These are phyloP conservation scores for Coemansia sp. DNA, from an alignment of 192 early-diverging fungal genomes.

Conservation along the genomic window DNA sequence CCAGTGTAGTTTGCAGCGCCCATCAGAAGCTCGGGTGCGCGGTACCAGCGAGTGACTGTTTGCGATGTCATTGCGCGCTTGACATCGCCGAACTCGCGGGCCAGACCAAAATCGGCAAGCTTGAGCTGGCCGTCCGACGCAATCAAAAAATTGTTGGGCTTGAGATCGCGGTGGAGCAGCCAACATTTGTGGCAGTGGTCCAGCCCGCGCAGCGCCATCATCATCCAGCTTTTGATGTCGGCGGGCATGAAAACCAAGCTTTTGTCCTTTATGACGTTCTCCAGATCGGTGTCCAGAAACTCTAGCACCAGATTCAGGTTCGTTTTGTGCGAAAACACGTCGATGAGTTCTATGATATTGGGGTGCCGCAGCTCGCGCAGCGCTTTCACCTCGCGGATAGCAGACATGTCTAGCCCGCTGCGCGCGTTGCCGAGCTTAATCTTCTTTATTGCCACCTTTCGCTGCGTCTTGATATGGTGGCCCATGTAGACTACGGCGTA, in stretches of 20 bases:
- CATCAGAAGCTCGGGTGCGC: constrained; percentile 91
- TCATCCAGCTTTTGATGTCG: constrained; percentile 97
- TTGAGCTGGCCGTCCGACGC: constrained; percentile 87
- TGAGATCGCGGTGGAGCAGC: constrained; percentile 90
- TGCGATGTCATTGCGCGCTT: constrained; percentile 83
- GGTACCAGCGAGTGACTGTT: constrained; percentile 96
- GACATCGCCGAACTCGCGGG: constrained; percentile 90
- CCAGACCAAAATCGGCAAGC: constrained; percentile 97
- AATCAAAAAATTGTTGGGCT: constrained; percentile 83
- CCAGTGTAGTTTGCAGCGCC: constrained; percentile 85
- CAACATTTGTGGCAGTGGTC: constrained; percentile 89
- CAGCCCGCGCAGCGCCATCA: constrained; percentile 92
- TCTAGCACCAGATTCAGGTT: constrained; percentile 94
- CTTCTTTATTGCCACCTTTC: constrained; percentile 93
- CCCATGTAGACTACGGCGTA: constrained; percentile 93
- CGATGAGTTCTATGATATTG: constrained; percentile 92
- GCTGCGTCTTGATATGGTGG: constrained; percentile 59
- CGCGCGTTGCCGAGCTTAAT: constrained; percentile 91
- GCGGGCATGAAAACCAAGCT: constrained; percentile 81
- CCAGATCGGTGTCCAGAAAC: constrained; percentile 91
- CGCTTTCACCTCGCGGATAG: constrained; percentile 91
- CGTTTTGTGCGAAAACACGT: constrained; percentile 88
- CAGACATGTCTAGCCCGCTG: constrained; percentile 93
- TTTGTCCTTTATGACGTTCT: constrained; percentile 95
- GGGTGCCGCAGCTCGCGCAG: constrained; percentile 91